Base-by-base conservation (phyloP, 108 stramenopile genomes). In the Cyclotella cryptica region DNA sequence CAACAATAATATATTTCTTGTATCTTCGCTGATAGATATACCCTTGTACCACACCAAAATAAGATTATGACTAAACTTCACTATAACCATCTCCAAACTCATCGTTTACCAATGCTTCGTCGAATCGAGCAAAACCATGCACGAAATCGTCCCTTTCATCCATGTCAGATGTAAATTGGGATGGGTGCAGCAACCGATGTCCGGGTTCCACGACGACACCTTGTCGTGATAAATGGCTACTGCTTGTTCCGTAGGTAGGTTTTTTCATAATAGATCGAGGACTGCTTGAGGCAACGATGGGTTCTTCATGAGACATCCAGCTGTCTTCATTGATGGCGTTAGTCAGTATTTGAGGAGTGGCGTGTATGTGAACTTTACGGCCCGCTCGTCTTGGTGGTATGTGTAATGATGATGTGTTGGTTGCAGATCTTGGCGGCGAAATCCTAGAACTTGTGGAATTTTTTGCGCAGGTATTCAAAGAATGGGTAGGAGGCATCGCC, bases 251-350 rank as follows among this genome's bases (percentile, higher is more conserved):
- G 19, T 64, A 64, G 10, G 42, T 64, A 15, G 62, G 22, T 21
- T 64, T 64, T 41, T 19, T 64, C 62, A 64, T 64, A 4, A 64
- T 64, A 10, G 62, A 64, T 8, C 42, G 62, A 44, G 62, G 62
- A 43, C 62, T 60, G 9, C 29, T 44, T 5, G 41, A 41, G 15
- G 42, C 62, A 3, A 64, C 17, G 19, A n/a, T 43, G 28, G 9
- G 9, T 10, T 64, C 62, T 43, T 64, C 62, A 41, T 43, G 62
- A 10, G 42, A 13, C 4, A 27, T 10, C 3, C 42, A 10, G 6
- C 43, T 41, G 19, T 64, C 62, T 21, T 64, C 42, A 21, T 21
- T 44, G 41, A n/a, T n/a, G n/a, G n/a, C n/a, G n/a, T n/a, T n/a
- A n/a, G 17, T 43, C 3, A 64, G 41, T n/a, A 64, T 43, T 43